Conservation (phyloP, 2,329 filamentous ascomycete genomes). For the Botrytis squamosa region DNA sequence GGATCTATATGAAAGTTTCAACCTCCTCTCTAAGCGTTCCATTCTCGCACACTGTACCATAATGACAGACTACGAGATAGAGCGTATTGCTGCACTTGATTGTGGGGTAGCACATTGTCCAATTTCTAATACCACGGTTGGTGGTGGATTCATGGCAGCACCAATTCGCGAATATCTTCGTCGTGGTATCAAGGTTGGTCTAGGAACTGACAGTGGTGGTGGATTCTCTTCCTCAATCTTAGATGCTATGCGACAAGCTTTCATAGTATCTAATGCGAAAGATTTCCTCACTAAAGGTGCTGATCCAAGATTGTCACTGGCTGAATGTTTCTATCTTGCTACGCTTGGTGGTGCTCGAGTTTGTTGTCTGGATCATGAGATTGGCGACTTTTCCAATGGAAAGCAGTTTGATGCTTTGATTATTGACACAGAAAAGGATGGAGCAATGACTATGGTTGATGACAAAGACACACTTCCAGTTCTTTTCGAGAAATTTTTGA, state of each 20-base stretch:
- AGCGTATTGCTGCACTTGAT: slow-evolving; percentile 45
- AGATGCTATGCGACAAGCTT: slow-evolving; percentile 55
- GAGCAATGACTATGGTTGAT: slow-evolving; percentile 24
- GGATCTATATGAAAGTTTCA: slow-evolving; percentile 57
- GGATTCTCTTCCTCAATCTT: slow-evolving; percentile 61
- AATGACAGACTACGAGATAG: slow-evolving; percentile 56
- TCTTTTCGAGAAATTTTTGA: slow-evolving; percentile 81
- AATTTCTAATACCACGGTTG: slow-evolving; percentile 61
- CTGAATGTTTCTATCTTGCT: slow-evolving; percentile 47
- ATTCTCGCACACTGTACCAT: slow-evolving; percentile 68
- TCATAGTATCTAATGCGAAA: slow-evolving; percentile 51
- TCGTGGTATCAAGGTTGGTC: slow-evolving; percentile 60
- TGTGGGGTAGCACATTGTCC: slow-evolving; percentile 66
- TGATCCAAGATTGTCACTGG: slow-evolving; percentile 25
- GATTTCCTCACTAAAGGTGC: slow-evolving; percentile 44
- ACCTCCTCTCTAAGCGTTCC: slow-evolving; percentile 52
- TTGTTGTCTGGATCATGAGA: slow-evolving; percentile 56
- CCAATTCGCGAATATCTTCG: slow-evolving; percentile 57
- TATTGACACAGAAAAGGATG: slow-evolving; percentile 69
- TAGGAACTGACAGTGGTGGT: slow-evolving; percentile 64
- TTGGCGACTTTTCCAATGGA: slow-evolving; percentile 80
- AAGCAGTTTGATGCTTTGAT: slow-evolving; percentile 90
- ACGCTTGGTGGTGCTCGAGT: slow-evolving; percentile 51
- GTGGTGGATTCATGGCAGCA: slow-evolving; percentile 61
- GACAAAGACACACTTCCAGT: slow-evolving; percentile 21